Conservation (phyloP, 192 early-diverging fungal species). For the Coemansia sp. region DNA sequence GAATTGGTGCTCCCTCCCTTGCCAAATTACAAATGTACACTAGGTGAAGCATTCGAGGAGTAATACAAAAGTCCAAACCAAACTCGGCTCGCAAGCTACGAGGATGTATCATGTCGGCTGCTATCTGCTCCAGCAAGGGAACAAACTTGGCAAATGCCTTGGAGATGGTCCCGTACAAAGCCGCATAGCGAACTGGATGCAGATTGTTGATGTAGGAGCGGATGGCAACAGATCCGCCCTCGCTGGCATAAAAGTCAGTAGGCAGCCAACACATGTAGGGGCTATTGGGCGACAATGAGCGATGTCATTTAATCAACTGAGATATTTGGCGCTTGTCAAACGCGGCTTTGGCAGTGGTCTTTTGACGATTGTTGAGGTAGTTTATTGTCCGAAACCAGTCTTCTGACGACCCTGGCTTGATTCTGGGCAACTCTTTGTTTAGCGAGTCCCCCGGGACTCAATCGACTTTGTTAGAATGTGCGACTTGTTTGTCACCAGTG, state of each 20-base stretch:
- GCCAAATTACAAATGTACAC: not conserved
- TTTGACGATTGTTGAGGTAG: not conserved
- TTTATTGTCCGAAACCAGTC: not conserved
- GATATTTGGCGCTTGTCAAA: slow-evolving; percentile 1
- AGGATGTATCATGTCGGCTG: slow-evolving; percentile 7
- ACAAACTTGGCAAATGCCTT: slow-evolving; percentile 47
- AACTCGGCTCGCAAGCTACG: not conserved
- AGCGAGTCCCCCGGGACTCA: not conserved
- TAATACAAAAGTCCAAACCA: not conserved
- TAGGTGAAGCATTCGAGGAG: too few relatives aligned
- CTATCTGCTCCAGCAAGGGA: slow-evolving; percentile 58
- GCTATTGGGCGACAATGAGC: too few relatives aligned
- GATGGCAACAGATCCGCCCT: slow-evolving; percentile 36
- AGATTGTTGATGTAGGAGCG: slow-evolving; percentile 68
- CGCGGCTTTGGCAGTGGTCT: not conserved
- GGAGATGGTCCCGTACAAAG: slow-evolving; percentile 48
- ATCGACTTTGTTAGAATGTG: not conserved
- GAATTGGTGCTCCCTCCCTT: not conserved
- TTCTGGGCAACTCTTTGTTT: not conserved
- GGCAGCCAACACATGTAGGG: slow-evolving; percentile 58
- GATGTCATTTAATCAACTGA: slow-evolving; percentile 3
- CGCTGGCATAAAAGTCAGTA: slow-evolving; percentile 48
- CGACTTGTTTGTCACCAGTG: not conserved
- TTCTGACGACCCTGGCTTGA: not conserved
- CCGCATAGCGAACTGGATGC: slow-evolving; percentile 37